These are phyloP conservation scores for Pseudogymnoascus sp. DNA, from an alignment of 2,329 filamentous ascomycete species.

Conservation along the genomic window DNA sequence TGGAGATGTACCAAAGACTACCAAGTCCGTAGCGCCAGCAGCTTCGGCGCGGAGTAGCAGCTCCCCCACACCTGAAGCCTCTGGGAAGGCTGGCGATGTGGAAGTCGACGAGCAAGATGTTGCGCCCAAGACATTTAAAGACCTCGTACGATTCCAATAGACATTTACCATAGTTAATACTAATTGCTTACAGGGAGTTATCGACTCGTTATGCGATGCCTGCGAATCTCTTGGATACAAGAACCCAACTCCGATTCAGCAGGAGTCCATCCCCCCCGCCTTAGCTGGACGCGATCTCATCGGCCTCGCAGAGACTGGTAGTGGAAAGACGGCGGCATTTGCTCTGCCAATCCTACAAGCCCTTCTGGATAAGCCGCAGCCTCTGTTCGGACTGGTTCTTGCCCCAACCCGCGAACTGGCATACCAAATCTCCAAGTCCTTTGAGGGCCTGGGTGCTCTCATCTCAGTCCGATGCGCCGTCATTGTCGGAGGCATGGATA, in stretches of 20 bases:
- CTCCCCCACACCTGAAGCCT: constrained; percentile 21
- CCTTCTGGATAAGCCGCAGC: constrained; percentile 77
- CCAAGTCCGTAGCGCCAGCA: constrained; percentile 11
- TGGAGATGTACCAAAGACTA: constrained; percentile 10
- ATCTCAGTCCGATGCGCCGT: constrained; percentile 83
- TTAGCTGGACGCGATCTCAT: constrained; percentile 80
- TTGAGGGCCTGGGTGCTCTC: constrained; percentile 77
- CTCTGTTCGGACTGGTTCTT: constrained; percentile 80
- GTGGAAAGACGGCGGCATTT: constrained; percentile 93
- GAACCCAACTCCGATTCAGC: constrained; percentile 80
- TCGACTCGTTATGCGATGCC: constrained; percentile 81
- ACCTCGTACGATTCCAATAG: constrained; percentile 30
- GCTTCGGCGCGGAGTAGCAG: constrained; percentile 17
- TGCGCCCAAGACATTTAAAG: constrained; percentile 38
- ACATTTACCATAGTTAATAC: not conserved
- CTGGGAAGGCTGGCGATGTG: constrained; percentile 14
- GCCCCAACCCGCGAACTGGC: constrained; percentile 91
- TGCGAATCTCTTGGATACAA: constrained; percentile 78
- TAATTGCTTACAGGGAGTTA: constrained; percentile 53
- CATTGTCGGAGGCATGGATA: constrained; percentile 90
- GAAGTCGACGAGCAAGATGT: constrained; percentile 18
- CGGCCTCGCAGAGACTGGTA: constrained; percentile 88
- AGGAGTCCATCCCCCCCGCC: constrained; percentile 72
- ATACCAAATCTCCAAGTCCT: constrained; percentile 79
- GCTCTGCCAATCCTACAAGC: constrained; percentile 68